Percentiles rank a stretch among this genome's conserved stretches.
Evolutionary conservation across 2,329 filamentous ascomycete species (phyloP).

Genomic region (Cladobotryum protrusum): DNA sequence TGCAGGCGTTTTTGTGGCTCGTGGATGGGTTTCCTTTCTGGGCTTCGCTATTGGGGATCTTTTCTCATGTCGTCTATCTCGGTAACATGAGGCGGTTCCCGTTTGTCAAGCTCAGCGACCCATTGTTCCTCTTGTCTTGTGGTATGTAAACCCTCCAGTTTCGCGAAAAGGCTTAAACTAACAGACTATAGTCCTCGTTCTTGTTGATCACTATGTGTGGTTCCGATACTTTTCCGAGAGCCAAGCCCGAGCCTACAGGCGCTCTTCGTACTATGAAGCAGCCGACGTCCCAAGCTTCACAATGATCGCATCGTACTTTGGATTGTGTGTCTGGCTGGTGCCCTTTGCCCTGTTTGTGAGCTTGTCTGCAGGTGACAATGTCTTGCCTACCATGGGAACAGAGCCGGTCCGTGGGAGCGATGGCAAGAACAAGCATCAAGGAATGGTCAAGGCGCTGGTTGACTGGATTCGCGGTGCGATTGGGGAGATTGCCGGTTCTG

Average conservation of each 20-base stretch:
- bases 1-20: conserved; percentile 69
- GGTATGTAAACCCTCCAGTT: conserved; percentile 41
- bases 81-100: conserved; percentile 74
- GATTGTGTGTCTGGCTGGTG: conserved; percentile 92
- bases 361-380: conserved; percentile 88
- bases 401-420: conserved; percentile 42
- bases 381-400: conserved; percentile 84
- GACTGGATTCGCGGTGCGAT: conserved; percentile 51
- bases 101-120: conserved; percentile 79
- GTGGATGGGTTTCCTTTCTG: conserved; percentile 80
- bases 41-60: conserved; percentile 67
- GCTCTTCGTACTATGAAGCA: conserved; percentile 57
- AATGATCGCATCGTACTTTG: conserved; percentile 94
- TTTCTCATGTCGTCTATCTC: conserved; percentile 77
- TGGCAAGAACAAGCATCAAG: conserved; percentile 49
- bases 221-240: conserved; percentile 80
- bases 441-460: conserved; percentile 61
- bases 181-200: conserved; percentile 59
- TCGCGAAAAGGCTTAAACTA: background rate
- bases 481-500: conserved; percentile 34
- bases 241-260: conserved; percentile 51
- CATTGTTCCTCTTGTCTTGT: conserved; percentile 79
- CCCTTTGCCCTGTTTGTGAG: conserved; percentile 95
- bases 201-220: conserved; percentile 91
- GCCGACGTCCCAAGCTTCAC: conserved; percentile 72